Conservation (phyloP, 768 basidiomycete species). For the Phylloporus scabripes region DNA sequence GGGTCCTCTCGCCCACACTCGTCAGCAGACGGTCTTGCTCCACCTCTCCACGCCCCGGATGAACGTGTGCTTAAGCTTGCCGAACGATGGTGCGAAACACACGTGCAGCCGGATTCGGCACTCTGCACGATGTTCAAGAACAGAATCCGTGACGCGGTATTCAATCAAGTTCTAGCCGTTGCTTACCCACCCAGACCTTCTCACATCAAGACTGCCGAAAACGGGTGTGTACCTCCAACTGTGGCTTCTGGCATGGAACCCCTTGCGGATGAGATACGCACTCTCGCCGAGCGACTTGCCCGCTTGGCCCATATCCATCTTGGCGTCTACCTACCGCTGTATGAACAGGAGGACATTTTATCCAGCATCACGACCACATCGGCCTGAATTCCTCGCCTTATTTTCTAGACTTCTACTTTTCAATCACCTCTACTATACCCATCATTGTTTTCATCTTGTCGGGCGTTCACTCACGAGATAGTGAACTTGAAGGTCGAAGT, state of each 20-base stretch:
- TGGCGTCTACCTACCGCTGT: slow-evolving; percentile 69
- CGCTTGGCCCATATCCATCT: slow-evolving; percentile 71
- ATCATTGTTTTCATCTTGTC: slow-evolving; percentile 26
- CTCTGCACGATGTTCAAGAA: slow-evolving; percentile 57
- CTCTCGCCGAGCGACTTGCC: slow-evolving; percentile 65
- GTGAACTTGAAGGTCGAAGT: slow-evolving; percentile 24
- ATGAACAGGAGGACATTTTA: slow-evolving; percentile 54
- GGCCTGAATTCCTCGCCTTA: slow-evolving; percentile 12
- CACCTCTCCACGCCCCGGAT: slow-evolving; percentile 36
- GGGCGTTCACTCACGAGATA: slow-evolving; percentile 18
- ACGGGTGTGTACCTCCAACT: slow-evolving; percentile 7
- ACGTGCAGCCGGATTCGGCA: slow-evolving; percentile 57
- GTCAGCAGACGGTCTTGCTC: slow-evolving; percentile 23
- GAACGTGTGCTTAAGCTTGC: slow-evolving; percentile 53
- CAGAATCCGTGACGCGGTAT: slow-evolving; percentile 59
- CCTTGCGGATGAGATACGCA: slow-evolving; percentile 57
- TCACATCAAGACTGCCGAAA: slow-evolving; percentile 26
- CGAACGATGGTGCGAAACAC: slow-evolving; percentile 63
- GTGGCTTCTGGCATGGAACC: slow-evolving; percentile 63
- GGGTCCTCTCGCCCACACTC: slow-evolving; percentile 25
- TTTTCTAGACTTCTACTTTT: slow-evolving; percentile 21
- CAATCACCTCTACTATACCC: slow-evolving; percentile 25
- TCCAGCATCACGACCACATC: slow-evolving; percentile 19
- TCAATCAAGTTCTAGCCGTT: slow-evolving; percentile 50
- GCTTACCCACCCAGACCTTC: slow-evolving; percentile 43